Evolutionary conservation across 179 eudicot genomes (phyloP).

Genomic region (Nepenthes alata): DNA sequence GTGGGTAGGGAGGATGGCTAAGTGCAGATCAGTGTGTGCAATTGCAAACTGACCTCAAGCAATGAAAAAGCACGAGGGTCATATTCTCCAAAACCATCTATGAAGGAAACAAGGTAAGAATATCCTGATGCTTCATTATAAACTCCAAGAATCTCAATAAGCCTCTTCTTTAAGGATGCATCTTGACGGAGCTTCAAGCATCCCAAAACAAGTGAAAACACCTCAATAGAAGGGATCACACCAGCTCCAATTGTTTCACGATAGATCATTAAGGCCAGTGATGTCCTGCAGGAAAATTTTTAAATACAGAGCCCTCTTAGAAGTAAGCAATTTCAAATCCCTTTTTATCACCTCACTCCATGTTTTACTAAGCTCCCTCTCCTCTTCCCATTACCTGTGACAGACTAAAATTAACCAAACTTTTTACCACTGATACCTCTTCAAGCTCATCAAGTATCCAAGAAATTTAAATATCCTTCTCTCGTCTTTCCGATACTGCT

Average conservation of each 20-base stretch:
- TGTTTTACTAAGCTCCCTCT: too few species aligned
- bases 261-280: conserved; percentile 63
- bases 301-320: too few species aligned
- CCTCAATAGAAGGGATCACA: conserved; percentile 48
- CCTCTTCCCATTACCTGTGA: too few species aligned
- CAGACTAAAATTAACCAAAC: too few species aligned
- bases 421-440: too few species aligned
- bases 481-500: too few species aligned
- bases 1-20: too few species aligned
- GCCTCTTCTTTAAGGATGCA: conserved; percentile 39
- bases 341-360: too few species aligned
- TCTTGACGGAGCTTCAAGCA: conserved; percentile 79
- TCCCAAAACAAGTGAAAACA: conserved; percentile 68
- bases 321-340: not conserved
- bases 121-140: conserved; percentile 34
- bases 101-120: conserved; percentile 49
- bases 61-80: conserved; percentile 91
- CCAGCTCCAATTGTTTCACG: conserved; percentile 74
- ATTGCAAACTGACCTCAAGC: conserved; percentile 54
- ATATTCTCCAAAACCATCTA: conserved; percentile 94
- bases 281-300: conserved; percentile 46
- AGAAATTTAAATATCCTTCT: too few species aligned
- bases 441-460: too few species aligned
- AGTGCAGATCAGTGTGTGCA: not conserved
- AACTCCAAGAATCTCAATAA: conserved; percentile 58